Conservation (phyloP, 2,329 filamentous ascomycete species). For the Aspergillus hortae region DNA sequence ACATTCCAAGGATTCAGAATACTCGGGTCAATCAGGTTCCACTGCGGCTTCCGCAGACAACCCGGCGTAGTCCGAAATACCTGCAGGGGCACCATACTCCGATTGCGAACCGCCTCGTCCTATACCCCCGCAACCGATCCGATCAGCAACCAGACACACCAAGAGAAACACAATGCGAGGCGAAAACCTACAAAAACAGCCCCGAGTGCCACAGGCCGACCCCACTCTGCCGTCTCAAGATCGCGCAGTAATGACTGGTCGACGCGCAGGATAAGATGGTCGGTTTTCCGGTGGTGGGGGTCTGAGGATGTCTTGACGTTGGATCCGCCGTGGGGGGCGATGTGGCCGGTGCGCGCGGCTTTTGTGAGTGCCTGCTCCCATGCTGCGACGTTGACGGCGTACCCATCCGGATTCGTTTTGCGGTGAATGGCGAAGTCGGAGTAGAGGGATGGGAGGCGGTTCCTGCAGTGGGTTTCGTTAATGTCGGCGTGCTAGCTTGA, state of each 20-base stretch:
- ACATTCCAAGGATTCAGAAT: constrained; percentile 63
- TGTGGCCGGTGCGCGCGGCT: constrained; percentile 62
- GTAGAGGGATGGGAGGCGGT: constrained; percentile 79
- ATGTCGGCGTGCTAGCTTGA: neutral
- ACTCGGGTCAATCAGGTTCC: constrained; percentile 48
- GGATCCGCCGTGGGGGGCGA: constrained; percentile 39
- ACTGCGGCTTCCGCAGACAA: constrained; percentile 69
- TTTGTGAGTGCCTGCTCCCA: constrained; percentile 74
- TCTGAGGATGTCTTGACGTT: constrained; percentile 10
- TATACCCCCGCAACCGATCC: constrained; percentile 15
- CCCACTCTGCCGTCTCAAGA: constrained; percentile 73
- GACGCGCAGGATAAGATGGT: constrained; percentile 51
- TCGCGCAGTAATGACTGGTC: constrained; percentile 64
- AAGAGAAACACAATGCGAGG: neutral
- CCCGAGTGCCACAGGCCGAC: constrained; percentile 74
- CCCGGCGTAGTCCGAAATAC: constrained; percentile 64
- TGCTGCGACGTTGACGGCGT: constrained; percentile 71
- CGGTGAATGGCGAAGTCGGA: constrained; percentile 77
- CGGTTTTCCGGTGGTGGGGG: constrained; percentile 25
- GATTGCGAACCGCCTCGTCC: constrained; percentile 67
- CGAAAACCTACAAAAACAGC: constrained; percentile 59
- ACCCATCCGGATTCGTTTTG: constrained; percentile 79
- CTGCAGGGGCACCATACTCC: constrained; percentile 66
- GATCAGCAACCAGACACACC: neutral
- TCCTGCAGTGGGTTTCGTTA: constrained; percentile 43